Conservation (phyloP, 1,284 basidiomycete species). For the Hemileia vastatrix region DNA sequence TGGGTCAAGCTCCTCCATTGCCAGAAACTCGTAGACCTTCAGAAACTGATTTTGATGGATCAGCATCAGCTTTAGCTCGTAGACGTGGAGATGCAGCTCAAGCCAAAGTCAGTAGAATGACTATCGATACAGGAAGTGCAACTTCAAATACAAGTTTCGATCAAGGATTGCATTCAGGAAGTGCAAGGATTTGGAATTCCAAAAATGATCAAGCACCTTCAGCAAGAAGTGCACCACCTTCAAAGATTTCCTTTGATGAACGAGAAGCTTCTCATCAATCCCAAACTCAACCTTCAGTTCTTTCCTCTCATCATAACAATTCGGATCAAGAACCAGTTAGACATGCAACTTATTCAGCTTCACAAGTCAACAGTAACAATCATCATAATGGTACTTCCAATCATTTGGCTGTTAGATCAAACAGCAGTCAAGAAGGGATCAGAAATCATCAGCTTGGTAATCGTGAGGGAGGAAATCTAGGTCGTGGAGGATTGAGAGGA, state of each 20-base stretch:
- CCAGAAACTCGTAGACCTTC: not conserved
- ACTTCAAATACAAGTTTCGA: slow-evolving; percentile 8
- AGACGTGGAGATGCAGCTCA: slow-evolving; percentile 37
- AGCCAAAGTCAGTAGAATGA: slow-evolving; percentile 36
- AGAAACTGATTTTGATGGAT: not conserved
- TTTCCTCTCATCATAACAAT: no score
- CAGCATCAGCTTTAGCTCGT: slow-evolving; percentile 28
- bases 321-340: no score
- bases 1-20: not conserved
- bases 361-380: slow-evolving; percentile 18
- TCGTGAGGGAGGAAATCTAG: not conserved
- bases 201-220: not conserved
- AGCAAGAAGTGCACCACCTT: no score
- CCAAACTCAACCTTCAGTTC: no score
- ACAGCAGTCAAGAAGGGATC: not conserved
- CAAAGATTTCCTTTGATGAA: no score
- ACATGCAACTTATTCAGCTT: slow-evolving; percentile 14
- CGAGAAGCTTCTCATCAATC: no score
- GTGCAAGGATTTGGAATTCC: slow-evolving; percentile 2
- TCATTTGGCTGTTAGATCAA: not conserved
- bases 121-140: slow-evolving; percentile 31
- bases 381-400: slow-evolving; percentile 23
- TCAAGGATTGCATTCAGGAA: slow-evolving; percentile 7
- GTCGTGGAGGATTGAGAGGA: not conserved
- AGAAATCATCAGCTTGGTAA: not conserved